phyloP scores from a whole-genome alignment of 805 yeast species.

The Geotrichum ghanense region DNA sequence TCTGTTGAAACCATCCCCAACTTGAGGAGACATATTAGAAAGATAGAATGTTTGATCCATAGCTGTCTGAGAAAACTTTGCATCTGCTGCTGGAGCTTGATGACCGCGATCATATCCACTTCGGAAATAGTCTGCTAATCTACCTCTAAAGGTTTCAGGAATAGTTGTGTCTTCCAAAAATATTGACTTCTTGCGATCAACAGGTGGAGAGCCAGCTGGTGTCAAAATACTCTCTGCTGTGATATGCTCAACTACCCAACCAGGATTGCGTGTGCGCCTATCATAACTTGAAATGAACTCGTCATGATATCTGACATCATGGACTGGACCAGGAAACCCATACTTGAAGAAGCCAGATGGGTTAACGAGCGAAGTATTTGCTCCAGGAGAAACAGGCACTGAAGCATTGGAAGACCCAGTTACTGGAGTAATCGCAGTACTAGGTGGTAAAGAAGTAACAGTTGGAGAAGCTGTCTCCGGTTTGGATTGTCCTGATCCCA shows the following conservation, averaged over 20 bases:
- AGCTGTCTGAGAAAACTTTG: slow-evolving; percentile 78
- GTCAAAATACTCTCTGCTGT: slow-evolving; percentile 52
- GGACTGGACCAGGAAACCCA: slow-evolving; percentile 93
- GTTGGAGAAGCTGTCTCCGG: background rate
- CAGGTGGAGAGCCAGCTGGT: slow-evolving; percentile 31
- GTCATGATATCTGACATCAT: slow-evolving; percentile 59
- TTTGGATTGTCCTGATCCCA: slow-evolving; percentile 2
- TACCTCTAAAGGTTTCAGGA: slow-evolving; percentile 66
- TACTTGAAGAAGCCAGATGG: slow-evolving; percentile 32
- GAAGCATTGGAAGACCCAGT: background rate
- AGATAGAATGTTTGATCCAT: slow-evolving; percentile 91
- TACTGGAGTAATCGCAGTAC: background rate
- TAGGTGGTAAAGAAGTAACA: background rate
- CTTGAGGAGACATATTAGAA: slow-evolving; percentile 93
- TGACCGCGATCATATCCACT: slow-evolving; percentile 97
- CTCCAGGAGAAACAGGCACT: background rate
- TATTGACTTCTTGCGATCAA: slow-evolving; percentile 66
- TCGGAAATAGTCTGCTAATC: slow-evolving; percentile 77
- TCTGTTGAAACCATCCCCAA: slow-evolving; percentile 94
- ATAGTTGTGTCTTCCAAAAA: slow-evolving; percentile 80
- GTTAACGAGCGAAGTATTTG: background rate
- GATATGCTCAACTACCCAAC: slow-evolving; percentile 69
- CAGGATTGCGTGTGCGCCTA: slow-evolving; percentile 74
- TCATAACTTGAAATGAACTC: slow-evolving; percentile 85
- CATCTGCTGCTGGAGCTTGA: slow-evolving; percentile 96